These are phyloP conservation scores for Penicillium sp. DNA, from an alignment of 2,329 filamentous ascomycete genomes.

Conservation along the genomic window DNA sequence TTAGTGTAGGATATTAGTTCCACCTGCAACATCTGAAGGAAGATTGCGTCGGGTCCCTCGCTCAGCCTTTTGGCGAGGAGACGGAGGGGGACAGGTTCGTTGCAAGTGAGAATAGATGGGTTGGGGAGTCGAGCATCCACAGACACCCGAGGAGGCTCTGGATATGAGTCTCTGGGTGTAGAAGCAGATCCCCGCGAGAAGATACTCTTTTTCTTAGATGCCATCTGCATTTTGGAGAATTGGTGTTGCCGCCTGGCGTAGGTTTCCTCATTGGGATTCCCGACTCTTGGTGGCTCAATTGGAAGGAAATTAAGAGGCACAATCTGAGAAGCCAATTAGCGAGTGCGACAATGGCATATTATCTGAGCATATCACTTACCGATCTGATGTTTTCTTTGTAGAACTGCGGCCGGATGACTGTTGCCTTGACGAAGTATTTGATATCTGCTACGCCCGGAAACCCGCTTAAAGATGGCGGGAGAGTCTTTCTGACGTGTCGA, in stretches of 20 bases:
- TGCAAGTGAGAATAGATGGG: constrained; percentile 85
- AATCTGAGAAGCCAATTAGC: constrained; percentile 29
- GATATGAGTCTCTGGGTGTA: constrained; percentile 31
- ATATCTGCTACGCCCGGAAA: constrained; percentile 87
- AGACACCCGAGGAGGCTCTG: constrained; percentile 59
- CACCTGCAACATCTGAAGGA: constrained; percentile 76
- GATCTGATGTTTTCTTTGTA: constrained; percentile 84
- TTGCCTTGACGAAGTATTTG: constrained; percentile 93
- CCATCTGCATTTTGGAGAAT: constrained; percentile 47
- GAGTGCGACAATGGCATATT: background rate
- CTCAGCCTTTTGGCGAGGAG: constrained; percentile 76
- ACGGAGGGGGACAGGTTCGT: constrained; percentile 77
- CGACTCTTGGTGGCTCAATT: constrained; percentile 79
- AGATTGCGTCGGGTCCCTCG: constrained; percentile 67
- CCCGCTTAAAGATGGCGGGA: constrained; percentile 86
- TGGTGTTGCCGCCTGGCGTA: constrained; percentile 74
- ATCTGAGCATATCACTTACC: constrained; percentile 29
- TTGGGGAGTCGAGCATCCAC: constrained; percentile 84
- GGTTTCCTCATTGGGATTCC: constrained; percentile 69
- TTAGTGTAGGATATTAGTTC: constrained; percentile 77
- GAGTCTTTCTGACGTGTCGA: constrained; percentile 75
- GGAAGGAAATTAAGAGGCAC: constrained; percentile 81
- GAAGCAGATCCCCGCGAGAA: constrained; percentile 51
- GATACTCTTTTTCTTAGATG: constrained; percentile 57
- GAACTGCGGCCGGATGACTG: constrained; percentile 80